Evolutionary conservation across 768 basidiomycete species (phyloP).

Genomic region (Tylopilus subfusipes): DNA sequence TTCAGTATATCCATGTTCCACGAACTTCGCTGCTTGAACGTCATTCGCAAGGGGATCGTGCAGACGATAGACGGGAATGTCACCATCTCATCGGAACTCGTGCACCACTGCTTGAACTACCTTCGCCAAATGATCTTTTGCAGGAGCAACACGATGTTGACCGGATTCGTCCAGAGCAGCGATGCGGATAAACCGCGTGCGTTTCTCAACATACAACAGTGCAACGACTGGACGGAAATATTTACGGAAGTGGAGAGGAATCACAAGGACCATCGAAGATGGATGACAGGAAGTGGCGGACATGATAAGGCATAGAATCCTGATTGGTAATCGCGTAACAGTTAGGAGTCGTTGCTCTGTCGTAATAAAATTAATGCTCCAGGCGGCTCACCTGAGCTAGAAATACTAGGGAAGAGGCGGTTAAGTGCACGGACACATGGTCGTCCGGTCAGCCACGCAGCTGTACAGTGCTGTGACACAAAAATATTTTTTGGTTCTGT

Average conservation of each 20-base stretch:
- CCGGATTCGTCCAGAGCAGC: background rate
- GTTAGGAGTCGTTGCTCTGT: background rate
- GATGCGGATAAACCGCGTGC: background rate
- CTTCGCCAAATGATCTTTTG: slow-evolving; percentile 4
- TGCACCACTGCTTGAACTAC: slow-evolving; percentile 6
- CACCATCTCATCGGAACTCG: background rate
- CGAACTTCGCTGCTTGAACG: slow-evolving; percentile 1
- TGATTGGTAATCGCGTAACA: background rate
- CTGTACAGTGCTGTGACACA: background rate
- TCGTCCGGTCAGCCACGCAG: background rate
- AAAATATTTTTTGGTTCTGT: background rate
- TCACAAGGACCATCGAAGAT: background rate
- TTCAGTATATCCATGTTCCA: slow-evolving; percentile 5
- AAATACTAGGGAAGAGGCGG: background rate
- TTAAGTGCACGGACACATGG: background rate
- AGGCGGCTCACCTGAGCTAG: background rate
- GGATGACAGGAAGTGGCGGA: background rate
- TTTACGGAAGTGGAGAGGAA: background rate
- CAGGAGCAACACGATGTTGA: slow-evolving; percentile 5
- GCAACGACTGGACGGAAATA: background rate
- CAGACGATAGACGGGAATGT: background rate
- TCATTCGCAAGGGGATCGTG: slow-evolving; percentile 1
- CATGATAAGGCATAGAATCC: background rate
- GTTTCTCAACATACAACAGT: background rate
- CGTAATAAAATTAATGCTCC: background rate